A percentile compares a stretch with the other conserved stretches of the same genome.
Evolutionary conservation across 2,329 filamentous ascomycete species (phyloP).

Genomic region (Ophiobolus disseminans): DNA sequence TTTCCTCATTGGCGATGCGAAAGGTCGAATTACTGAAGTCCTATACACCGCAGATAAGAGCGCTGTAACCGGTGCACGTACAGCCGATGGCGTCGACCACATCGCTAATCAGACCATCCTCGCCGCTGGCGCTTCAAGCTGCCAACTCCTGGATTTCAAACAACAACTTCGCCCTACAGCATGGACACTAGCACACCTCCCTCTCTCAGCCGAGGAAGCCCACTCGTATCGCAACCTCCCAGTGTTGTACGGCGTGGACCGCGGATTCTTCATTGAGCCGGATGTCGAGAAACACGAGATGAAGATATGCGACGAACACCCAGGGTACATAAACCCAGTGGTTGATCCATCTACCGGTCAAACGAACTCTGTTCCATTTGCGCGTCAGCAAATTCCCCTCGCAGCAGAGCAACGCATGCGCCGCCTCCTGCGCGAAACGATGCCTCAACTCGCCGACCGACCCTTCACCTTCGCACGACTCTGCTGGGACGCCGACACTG

Average conservation of each 20-base stretch:
- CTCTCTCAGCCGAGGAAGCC: conserved; percentile 56
- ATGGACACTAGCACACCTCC: conserved; percentile 62
- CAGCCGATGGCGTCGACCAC: conserved; percentile 32
- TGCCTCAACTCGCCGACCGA: conserved; percentile 61
- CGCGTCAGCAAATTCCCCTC: conserved; percentile 55
- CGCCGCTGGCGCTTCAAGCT: conserved; percentile 58
- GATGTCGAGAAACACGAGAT: conserved; percentile 55
- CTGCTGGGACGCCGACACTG: conserved; percentile 65
- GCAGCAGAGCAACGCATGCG: conserved; percentile 58
- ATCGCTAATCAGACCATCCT: conserved; percentile 56
- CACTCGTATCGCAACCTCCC: conserved; percentile 57
- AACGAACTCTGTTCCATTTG: conserved; percentile 50
- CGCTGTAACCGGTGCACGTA: background rate
- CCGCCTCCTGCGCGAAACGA: conserved; percentile 57
- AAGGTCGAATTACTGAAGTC: conserved; percentile 51
- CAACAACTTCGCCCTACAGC: conserved; percentile 62
- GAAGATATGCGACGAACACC: conserved; percentile 64
- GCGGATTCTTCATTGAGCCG: conserved; percentile 60
- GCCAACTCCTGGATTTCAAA: conserved; percentile 58
- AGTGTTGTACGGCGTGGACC: conserved; percentile 58
- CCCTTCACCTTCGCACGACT: conserved; percentile 60
- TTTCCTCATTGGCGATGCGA: conserved; percentile 53
- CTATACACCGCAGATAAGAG: conserved; percentile 24
- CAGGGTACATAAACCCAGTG: conserved; percentile 62
- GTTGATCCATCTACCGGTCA: conserved; percentile 28